Conservation (phyloP, 2,329 filamentous ascomycete species). For the Fusarium sp. region DNA sequence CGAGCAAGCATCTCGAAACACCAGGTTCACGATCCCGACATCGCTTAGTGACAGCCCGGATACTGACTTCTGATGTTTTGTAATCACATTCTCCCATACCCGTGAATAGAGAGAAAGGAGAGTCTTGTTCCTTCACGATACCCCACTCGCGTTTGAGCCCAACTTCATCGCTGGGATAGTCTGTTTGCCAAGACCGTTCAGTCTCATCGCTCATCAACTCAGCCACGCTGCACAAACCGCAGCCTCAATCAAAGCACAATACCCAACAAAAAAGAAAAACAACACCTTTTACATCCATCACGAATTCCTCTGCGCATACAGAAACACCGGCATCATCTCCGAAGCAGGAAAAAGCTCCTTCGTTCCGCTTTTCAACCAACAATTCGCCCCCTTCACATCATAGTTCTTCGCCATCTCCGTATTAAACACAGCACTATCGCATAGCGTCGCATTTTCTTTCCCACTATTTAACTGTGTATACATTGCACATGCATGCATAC, state of each 20-base stretch:
- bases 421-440: slow-evolving; percentile 8
- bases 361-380: slow-evolving; percentile 13
- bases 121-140: too few species aligned
- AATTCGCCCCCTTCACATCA: not conserved
- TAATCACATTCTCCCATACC: not conserved
- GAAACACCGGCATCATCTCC: slow-evolving; percentile 4
- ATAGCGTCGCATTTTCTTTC: not conserved
- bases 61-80: not conserved
- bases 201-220: not conserved
- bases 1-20: not conserved
- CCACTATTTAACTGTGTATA: not conserved
- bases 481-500: slow-evolving; percentile 11
- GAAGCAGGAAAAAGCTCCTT: not conserved
- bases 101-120: accelerated
- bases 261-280: too few species aligned
- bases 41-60: not conserved
- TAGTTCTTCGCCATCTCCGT: not conserved
- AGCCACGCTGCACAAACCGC: not conserved
- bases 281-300: not conserved
- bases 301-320: slow-evolving; percentile 7
- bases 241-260: not conserved
- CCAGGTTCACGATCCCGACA: accelerated
- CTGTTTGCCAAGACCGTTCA: not conserved
- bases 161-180: not conserved
- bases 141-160: accelerated